These are phyloP conservation scores for Leishmania martiniquensis DNA, from an alignment of 208 protist species.

Conservation along the genomic window DNA sequence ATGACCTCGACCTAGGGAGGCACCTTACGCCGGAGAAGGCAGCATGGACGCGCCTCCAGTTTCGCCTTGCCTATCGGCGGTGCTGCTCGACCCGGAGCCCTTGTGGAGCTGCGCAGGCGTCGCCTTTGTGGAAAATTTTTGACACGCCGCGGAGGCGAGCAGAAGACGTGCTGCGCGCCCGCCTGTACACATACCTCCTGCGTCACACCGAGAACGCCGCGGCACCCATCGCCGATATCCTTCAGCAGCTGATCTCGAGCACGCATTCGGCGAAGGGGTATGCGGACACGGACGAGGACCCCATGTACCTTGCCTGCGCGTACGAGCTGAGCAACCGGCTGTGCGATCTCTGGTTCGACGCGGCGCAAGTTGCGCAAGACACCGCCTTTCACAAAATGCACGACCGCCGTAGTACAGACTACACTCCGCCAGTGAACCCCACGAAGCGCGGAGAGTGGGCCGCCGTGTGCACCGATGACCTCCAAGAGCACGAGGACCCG, in stretches of 20 bases:
- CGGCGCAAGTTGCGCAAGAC: constrained; percentile 17
- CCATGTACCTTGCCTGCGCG: constrained; percentile 21
- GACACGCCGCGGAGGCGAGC: constrained; percentile 27
- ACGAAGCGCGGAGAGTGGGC: constrained; percentile 19
- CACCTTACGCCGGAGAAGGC: constrained; percentile 65
- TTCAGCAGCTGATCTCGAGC: not conserved
- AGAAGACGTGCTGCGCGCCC: constrained; percentile 22
- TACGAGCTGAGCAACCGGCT: constrained; percentile 56
- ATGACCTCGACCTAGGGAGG: constrained; percentile 70
- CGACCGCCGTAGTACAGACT: constrained; percentile 23
- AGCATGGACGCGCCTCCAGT: constrained; percentile 68
- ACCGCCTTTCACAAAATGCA: constrained; percentile 13
- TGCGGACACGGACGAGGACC: constrained; percentile 5
- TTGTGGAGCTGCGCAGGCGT: not conserved
- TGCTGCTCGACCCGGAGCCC: constrained; percentile 2
- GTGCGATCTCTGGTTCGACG: constrained; percentile 54
- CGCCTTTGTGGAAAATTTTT: constrained; percentile 23
- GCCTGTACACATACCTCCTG: constrained; percentile 29
- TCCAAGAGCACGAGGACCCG: not conserved
- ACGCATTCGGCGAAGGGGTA: not conserved
- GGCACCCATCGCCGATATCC: constrained; percentile 16
- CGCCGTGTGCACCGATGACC: constrained; percentile 19
- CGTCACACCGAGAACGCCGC: constrained; percentile 14
- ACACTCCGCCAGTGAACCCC: constrained; percentile 22
- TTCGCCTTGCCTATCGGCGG: constrained; percentile 37